phyloP scores from a whole-genome alignment of 495 filamentous ascomycete genomes.

The Penicillium malachiteum region DNA sequence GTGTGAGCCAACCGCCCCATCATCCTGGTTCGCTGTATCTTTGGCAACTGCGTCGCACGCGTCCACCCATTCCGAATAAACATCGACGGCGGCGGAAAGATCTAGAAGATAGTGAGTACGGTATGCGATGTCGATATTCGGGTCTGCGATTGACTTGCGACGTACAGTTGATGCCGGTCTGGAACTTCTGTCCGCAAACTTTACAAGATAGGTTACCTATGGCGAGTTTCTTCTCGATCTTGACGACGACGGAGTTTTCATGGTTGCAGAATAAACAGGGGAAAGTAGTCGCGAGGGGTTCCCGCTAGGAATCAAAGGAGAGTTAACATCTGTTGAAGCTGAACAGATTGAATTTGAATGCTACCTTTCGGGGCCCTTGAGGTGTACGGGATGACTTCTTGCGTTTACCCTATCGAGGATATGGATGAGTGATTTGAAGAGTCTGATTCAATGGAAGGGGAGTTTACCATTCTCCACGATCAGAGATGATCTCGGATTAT shows the following conservation, averaged over 20 bases:
- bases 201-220: constrained; percentile 85
- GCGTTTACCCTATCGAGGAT: constrained; percentile 71
- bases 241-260: constrained; percentile 83
- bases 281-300: constrained; percentile 83
- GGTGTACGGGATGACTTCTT: constrained; percentile 91
- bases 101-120: constrained; percentile 47
- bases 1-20: constrained; percentile 29
- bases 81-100: constrained; percentile 85
- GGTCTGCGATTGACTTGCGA: background rate
- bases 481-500: background rate
- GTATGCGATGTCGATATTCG: background rate
- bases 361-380: constrained; percentile 78
- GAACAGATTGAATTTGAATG: constrained; percentile 6
- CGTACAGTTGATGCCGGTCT: constrained; percentile 90
- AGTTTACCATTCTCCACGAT: constrained; percentile 19
- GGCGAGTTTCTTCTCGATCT: constrained; percentile 87
- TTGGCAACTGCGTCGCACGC: constrained; percentile 83
- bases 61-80: constrained; percentile 98
- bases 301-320: constrained; percentile 53
- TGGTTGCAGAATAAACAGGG: constrained; percentile 99
- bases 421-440: background rate
- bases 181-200: constrained; percentile 88
- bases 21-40: constrained; percentile 55
- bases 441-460: too few species aligned
- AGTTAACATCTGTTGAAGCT: background rate